A percentile compares a stretch with the other conserved stretches of the same genome.
Evolutionary conservation across 768 basidiomycete species (phyloP).

Genomic region (Podaxis sp.): DNA sequence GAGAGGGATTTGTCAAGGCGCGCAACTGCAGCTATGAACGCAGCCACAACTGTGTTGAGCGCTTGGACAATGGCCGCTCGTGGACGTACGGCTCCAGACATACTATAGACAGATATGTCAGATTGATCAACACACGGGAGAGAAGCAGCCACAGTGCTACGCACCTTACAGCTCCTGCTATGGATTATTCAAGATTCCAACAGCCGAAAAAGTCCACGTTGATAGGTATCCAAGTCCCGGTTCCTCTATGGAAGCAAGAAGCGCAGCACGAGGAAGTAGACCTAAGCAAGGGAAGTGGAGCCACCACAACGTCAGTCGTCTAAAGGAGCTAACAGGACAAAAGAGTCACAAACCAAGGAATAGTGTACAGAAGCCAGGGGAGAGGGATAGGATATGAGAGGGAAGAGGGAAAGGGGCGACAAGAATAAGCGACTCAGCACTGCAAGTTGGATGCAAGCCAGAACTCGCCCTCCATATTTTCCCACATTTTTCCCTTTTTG

Average conservation of each 20-base stretch:
- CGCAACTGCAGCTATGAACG: slow-evolving; percentile 56
- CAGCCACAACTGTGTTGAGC: slow-evolving; percentile 23
- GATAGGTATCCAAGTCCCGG: background rate
- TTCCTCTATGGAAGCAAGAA: background rate
- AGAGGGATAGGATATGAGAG: background rate
- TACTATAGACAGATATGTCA: background rate
- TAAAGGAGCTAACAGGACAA: background rate
- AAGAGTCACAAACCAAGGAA: background rate
- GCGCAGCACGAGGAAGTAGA: background rate
- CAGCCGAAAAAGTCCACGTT: background rate
- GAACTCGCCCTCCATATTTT: background rate
- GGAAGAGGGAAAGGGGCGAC: background rate
- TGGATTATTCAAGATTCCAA: background rate
- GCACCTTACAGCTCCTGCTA: background rate
- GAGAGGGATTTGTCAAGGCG: slow-evolving; percentile 77
- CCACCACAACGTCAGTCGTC: background rate
- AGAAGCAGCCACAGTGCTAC: background rate
- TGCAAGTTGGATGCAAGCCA: slow-evolving; percentile 10
- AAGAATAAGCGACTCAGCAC: background rate
- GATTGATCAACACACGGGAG: background rate
- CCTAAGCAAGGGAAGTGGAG: background rate
- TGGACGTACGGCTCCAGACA: background rate
- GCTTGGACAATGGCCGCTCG: background rate
- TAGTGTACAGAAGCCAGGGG: background rate
- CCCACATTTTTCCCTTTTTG: background rate